These are phyloP conservation scores for Meyerozyma carpophila DNA, from an alignment of 1,139 yeast species.

Conservation along the genomic window DNA sequence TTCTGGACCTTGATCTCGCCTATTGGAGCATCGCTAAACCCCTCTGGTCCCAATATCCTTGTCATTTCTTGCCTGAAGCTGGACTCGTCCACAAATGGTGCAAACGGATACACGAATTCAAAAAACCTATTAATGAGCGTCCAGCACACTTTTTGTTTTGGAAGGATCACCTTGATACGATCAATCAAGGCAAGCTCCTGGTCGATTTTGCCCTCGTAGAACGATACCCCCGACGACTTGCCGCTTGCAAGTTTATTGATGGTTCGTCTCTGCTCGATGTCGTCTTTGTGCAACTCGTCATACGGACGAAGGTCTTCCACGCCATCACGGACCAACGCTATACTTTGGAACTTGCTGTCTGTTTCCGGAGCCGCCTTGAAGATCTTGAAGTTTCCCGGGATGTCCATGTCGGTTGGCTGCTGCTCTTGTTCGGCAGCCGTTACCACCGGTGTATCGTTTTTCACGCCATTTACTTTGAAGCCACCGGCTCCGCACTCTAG, in stretches of 20 bases:
- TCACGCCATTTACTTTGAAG: too few relatives aligned
- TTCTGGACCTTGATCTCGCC: slow-evolving; percentile 18
- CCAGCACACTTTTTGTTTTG: slow-evolving; percentile 41
- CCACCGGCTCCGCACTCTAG: too few relatives aligned
- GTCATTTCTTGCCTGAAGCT: slow-evolving; percentile 15
- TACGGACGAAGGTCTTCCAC: slow-evolving; percentile 16
- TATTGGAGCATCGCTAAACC: slow-evolving; percentile 13
- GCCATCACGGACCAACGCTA: slow-evolving; percentile 16
- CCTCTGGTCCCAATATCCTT: slow-evolving; percentile 20
- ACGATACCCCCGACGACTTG: slow-evolving; percentile 21
- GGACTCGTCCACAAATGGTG: slow-evolving; percentile 45
- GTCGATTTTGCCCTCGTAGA: slow-evolving; percentile 29
- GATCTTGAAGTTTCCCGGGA: background rate
- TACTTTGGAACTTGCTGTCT: slow-evolving; percentile 5
- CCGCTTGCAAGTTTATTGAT: slow-evolving; percentile 15
- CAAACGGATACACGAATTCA: slow-evolving; percentile 35
- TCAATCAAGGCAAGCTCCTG: slow-evolving; percentile 22
- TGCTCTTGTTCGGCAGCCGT: background rate
- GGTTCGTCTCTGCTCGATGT: slow-evolving; percentile 19
- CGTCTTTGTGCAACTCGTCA: slow-evolving; percentile 18
- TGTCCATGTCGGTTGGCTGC: background rate
- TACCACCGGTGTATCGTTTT: background rate
- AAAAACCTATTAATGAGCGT: slow-evolving; percentile 41
- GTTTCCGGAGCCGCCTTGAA: background rate
- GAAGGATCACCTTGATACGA: slow-evolving; percentile 37